Conservation (phyloP, 2,329 filamentous ascomycete species). For the Ambrosiella xylebori region DNA sequence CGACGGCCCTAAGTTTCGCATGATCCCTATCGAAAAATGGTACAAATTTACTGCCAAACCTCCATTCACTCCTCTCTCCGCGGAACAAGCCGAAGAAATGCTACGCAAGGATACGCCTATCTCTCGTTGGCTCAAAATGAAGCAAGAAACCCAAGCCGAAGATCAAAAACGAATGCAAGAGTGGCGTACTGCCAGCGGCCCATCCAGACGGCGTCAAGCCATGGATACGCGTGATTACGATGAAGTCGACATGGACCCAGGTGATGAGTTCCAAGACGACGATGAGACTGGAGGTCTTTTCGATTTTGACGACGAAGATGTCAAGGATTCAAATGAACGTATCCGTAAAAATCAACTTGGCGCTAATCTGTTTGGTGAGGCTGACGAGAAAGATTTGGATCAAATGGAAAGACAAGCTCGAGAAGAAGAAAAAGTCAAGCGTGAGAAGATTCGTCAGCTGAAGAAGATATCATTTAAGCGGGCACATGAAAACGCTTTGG, state of each 20-base stretch:
- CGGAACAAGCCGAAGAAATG: slow-evolving; percentile 70
- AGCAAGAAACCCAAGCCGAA: slow-evolving; percentile 37
- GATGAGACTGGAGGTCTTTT: slow-evolving; percentile 66
- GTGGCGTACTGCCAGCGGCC: slow-evolving; percentile 11
- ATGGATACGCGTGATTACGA: slow-evolving; percentile 37
- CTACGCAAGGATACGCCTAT: slow-evolving; percentile 65
- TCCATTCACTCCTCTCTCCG: slow-evolving; percentile 57
- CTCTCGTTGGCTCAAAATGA: slow-evolving; percentile 64
- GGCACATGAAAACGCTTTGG: slow-evolving; percentile 76
- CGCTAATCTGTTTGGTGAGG: slow-evolving; percentile 64
- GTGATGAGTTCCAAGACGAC: slow-evolving; percentile 71
- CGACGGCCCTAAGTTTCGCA: slow-evolving; percentile 51
- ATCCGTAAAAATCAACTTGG: slow-evolving; percentile 69
- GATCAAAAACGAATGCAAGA: slow-evolving; percentile 44
- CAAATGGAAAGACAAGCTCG: slow-evolving; percentile 53
- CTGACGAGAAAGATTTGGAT: slow-evolving; percentile 54
- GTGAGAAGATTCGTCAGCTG: slow-evolving; percentile 56
- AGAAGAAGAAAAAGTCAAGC: slow-evolving; percentile 50
- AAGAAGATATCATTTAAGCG: slow-evolving; percentile 69
- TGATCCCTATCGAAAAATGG: slow-evolving; percentile 90
- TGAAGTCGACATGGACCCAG: slow-evolving; percentile 44
- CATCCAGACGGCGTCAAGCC: slow-evolving; percentile 6
- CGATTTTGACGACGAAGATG: slow-evolving; percentile 63
- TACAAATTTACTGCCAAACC: slow-evolving; percentile 76
- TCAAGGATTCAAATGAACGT: slow-evolving; percentile 52